Base-by-base conservation (phyloP, 352 stramenopile genomes). In the Chrysophaeum taylorii region DNA sequence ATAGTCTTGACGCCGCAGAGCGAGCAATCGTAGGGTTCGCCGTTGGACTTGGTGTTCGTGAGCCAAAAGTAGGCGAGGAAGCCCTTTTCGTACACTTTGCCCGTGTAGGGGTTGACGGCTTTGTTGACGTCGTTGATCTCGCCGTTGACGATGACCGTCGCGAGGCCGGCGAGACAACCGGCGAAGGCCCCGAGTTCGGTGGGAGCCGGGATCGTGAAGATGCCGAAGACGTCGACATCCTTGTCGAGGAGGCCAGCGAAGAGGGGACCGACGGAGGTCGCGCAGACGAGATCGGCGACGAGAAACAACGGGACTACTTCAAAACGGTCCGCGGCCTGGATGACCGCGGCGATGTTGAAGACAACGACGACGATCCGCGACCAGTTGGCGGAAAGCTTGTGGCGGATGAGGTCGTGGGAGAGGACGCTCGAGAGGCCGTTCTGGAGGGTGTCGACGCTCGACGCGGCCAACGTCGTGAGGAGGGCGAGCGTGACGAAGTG, bases 41-140 rank as follows among this genome's bases (percentile, higher is more conserved):
- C 50, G 33, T 66, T 36, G 57, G 31, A 33, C 63, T 27, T 16
- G n/a, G 37, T 39, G 48, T 86, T 84, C 31, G 73, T 76, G 14
- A 85, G 70, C 81, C 81, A 86, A 68, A 86, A 86, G 60, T 85
- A 86, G 63, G 76, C 73, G 60, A 84, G 83, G 29, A 70, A 69
- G 25, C 69, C 69, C 25, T 70, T 76, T 25, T 72, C 75, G 71
- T 78, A 75, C 14, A 78, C 72, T 53, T 80, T 70, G 41, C 77
- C 77, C 33, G 72, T 79, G 53, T 74, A 75, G 16, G 64, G 66
- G 53, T 69, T 78, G 18, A 79, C 61, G 36, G 70, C 72, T 39
- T 76, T 71, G 38, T 75, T 73, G 52, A 78, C 76, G 54, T 78
- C 73, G 68, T 79, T 73, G 33, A 85, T 61, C 35, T 77, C 36